These are phyloP conservation scores for Pichia cactophila DNA, from an alignment of 1,139 yeast species.

Conservation along the genomic window DNA sequence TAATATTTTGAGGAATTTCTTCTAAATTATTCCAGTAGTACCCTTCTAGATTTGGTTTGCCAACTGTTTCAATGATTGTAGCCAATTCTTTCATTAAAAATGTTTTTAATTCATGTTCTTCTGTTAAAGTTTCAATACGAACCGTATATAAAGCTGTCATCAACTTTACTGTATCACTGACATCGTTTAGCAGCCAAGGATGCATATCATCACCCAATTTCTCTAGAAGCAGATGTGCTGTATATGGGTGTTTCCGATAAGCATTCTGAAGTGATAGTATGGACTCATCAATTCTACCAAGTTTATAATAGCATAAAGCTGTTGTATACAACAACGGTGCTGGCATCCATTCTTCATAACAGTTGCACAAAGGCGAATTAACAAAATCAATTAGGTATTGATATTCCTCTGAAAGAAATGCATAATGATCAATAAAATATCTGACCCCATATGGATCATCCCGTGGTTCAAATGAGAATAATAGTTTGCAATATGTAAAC, in stretches of 20 bases:
- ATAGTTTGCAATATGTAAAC: conserved; percentile 60
- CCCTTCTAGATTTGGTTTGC: conserved; percentile 14
- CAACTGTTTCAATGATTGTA: conserved; percentile 28
- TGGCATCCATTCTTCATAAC: conserved; percentile 61
- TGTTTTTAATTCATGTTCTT: conserved; percentile 34
- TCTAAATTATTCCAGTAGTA: conserved; percentile 16
- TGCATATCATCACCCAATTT: conserved; percentile 25
- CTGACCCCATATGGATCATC: conserved; percentile 84
- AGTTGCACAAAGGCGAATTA: conserved; percentile 45
- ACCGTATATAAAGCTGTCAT: conserved; percentile 46
- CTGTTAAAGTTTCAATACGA: conserved; percentile 45
- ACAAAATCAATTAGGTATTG: conserved; percentile 52
- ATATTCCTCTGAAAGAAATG: conserved; percentile 59
- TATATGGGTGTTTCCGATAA: conserved; percentile 49
- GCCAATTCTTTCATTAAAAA: conserved; percentile 44
- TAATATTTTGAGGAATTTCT: conserved; percentile 48
- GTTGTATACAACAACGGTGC: conserved; percentile 67
- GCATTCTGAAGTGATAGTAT: conserved; percentile 41
- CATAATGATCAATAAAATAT: conserved; percentile 74
- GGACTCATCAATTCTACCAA: conserved; percentile 39
- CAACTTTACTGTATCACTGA: conserved; percentile 27
- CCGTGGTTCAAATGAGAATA: conserved; percentile 63
- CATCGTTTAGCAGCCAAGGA: conserved; percentile 17
- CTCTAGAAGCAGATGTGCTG: conserved; percentile 46
- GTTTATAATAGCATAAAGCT: conserved; percentile 48